Evolutionary conservation across 176 grass and related monocot species (phyloP), one percentile per base, ranked within the genome.

Genomic region (Musa itinerans): DNA sequence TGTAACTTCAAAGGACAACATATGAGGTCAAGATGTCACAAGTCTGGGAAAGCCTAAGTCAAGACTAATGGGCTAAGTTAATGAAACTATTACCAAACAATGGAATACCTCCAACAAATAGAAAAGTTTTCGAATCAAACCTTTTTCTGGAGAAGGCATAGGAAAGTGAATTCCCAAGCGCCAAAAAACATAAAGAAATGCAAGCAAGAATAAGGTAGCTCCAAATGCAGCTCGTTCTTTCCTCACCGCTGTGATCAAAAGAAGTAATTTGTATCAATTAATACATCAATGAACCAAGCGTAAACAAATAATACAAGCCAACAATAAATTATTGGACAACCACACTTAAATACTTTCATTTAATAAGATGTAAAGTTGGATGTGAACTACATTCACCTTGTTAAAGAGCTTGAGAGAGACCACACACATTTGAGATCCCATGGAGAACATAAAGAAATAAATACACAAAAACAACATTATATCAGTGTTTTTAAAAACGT

Each of bases 121-220:
- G 14, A 68, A 14, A 61, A 50, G 26, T 74, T 52, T 79, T 83
- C 43, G 12, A 55, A 19, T 19, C 69, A 43, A 69, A 99, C 95
- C 95, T 85, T 89, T 94, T 83, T 94, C 95, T 8, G 91, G 95
- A 54, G 95, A 99, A 83, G 95, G 90, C 95, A 94, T 94, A 10
- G 95, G 95, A 74, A 99, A 99, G 77, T 99, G 95, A 84, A 99
- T 99, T 69, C 95, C 95, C 95, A 99, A 87, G 74, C 88, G 90
- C 88, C 95, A 99, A 83, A 99, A 99, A 2, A 76, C 88, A 48
- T 94, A 99, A 53, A 99, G 85, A 79, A 99, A 99, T 59, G 82
- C 78, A n/a, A 87, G 65, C 9, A 99, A 80, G 86, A 99, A 99
- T 13, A 92, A 61, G 54, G 83, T 63, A 49, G 95, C 86, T 54